A percentile compares a stretch with the other conserved stretches of the same genome.
These are phyloP conservation scores for Simplicillium aogashimaense DNA, from an alignment of 2,329 filamentous ascomycete genomes.

Conservation along the genomic window DNA sequence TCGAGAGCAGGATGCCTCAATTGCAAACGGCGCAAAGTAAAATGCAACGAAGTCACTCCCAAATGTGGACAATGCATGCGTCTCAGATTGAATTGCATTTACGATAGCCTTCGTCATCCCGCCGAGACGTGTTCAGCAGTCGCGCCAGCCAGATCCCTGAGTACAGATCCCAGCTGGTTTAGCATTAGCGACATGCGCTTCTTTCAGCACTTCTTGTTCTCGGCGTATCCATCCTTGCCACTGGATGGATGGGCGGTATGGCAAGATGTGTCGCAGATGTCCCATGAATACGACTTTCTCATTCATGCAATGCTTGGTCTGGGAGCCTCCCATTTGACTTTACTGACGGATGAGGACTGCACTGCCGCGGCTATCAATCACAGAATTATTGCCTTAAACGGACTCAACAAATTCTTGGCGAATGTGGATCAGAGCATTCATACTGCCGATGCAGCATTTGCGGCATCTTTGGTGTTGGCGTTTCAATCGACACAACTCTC, in stretches of 20 bases:
- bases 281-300: constrained; percentile 30
- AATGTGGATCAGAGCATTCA: constrained; percentile 14
- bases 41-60: constrained; percentile 27
- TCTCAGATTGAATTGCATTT: constrained; percentile 25
- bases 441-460: constrained; percentile 27
- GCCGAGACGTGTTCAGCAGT: neutral
- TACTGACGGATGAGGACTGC: constrained; percentile 14
- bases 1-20: constrained; percentile 20
- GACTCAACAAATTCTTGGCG: constrained; percentile 22
- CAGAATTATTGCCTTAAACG: constrained; percentile 24
- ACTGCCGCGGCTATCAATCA: constrained; percentile 21
- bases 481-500: constrained; percentile 28
- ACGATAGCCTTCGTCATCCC: constrained; percentile 9
- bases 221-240: constrained; percentile 30
- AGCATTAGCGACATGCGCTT: constrained; percentile 35
- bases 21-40: constrained; percentile 31
- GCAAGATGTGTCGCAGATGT: constrained; percentile 24
- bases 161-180: constrained; percentile 19
- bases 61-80: constrained; percentile 23
- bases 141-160: constrained; percentile 5
- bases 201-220: constrained; percentile 41
- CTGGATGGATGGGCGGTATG: constrained; percentile 24
- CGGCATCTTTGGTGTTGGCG: constrained; percentile 22
- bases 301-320: constrained; percentile 30
- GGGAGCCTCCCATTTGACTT: constrained; percentile 25